Evolutionary conservation across 768 basidiomycete genomes (phyloP).

Genomic region (Lanmaoa rubissima): DNA sequence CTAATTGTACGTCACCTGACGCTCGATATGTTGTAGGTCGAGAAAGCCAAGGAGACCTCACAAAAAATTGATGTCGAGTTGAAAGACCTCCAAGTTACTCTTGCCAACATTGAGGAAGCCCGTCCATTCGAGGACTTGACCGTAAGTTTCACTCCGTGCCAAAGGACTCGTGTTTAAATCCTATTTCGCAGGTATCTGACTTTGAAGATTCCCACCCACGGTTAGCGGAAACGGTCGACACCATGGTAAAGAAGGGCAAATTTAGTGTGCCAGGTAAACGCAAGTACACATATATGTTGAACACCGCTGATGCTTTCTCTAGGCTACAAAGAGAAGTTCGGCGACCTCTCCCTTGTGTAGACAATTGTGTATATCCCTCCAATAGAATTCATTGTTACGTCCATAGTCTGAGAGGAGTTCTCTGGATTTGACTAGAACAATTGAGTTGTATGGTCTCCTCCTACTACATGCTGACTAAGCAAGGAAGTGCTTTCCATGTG

Average conservation of each 20-base stretch:
- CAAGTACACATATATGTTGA: neutral
- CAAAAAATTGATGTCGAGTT: conserved; percentile 89
- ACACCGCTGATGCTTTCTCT: conserved; percentile 6
- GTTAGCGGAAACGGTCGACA: conserved; percentile 86
- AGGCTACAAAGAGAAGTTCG: conserved; percentile 97
- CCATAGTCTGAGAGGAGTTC: neutral
- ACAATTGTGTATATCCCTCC: conserved; percentile 23
- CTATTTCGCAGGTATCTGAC: conserved; percentile 66
- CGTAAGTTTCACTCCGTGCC: conserved; percentile 45
- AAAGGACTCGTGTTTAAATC: neutral
- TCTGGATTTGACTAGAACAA: neutral
- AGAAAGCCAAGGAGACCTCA: conserved; percentile 85
- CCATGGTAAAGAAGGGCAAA: conserved; percentile 96
- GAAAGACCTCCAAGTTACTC: conserved; percentile 86
- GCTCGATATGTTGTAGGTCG: conserved; percentile 52
- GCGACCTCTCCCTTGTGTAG: conserved; percentile 91
- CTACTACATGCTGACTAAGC: conserved; percentile 24
- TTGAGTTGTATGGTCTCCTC: neutral
- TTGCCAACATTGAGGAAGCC: conserved; percentile 95
- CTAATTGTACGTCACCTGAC: conserved; percentile 3
- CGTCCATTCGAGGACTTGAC: conserved; percentile 97
- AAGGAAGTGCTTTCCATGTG: neutral
- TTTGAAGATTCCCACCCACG: conserved; percentile 92
- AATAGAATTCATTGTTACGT: conserved; percentile 19
- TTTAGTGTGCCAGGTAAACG: conserved; percentile 90